phyloP scores from a whole-genome alignment of 768 basidiomycete genomes.

The Russula brevipes region DNA sequence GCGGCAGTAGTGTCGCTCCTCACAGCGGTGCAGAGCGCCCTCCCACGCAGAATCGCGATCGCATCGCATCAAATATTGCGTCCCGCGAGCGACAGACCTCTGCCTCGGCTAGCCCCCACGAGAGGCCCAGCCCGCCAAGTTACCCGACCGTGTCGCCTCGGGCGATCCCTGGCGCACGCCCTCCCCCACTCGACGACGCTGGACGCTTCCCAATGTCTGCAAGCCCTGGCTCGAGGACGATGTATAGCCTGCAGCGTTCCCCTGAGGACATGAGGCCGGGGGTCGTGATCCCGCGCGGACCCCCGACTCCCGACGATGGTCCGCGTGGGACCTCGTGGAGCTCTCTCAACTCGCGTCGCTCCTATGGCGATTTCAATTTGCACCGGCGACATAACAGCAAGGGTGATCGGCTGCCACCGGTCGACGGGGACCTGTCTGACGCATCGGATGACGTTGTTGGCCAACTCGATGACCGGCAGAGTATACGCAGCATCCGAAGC shows the following conservation, averaged over 20 bases:
- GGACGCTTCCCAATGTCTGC: constrained; percentile 23
- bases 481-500: constrained; percentile 18
- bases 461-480: constrained; percentile 19
- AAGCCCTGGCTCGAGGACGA: constrained; percentile 20
- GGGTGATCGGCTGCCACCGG: constrained; percentile 11
- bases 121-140: constrained; percentile 15
- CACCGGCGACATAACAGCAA: constrained; percentile 21
- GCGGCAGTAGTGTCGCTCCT: constrained; percentile 6
- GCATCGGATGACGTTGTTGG: constrained; percentile 20
- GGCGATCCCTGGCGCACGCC: constrained; percentile 18
- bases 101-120: constrained; percentile 22
- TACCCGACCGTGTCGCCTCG: constrained; percentile 8
- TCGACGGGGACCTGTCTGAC: constrained; percentile 16
- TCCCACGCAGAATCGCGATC: constrained; percentile 23
- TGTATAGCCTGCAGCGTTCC: constrained; percentile 20
- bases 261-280: constrained; percentile 24
- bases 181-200: constrained; percentile 13
- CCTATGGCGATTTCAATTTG: constrained; percentile 11
- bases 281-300: constrained; percentile 23
- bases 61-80: constrained; percentile 1
- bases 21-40: constrained; percentile 6
- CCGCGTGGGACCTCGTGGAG: constrained; percentile 18
- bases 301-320: constrained; percentile 14
- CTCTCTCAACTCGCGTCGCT: constrained; percentile 22
- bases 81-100: constrained; percentile 20